Evolutionary conservation across 2,329 filamentous ascomycete genomes (phyloP).

Genomic region (Penicillium sp.): DNA sequence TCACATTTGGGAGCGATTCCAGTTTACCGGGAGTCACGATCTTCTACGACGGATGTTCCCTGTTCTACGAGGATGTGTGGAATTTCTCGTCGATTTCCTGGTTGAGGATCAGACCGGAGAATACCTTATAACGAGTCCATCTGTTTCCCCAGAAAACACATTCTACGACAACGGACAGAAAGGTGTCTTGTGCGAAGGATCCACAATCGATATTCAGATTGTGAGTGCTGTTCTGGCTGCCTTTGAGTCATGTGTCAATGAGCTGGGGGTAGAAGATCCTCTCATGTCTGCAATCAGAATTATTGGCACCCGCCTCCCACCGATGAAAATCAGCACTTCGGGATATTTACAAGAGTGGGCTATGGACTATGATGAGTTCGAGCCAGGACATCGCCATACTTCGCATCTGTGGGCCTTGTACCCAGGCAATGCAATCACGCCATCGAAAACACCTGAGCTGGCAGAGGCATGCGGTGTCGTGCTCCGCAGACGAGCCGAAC

Average conservation of each 20-base stretch:
- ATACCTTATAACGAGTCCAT: conserved; percentile 29
- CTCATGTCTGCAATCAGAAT: conserved; percentile 16
- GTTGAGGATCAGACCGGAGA: conserved; percentile 21
- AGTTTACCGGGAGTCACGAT: conserved; percentile 43
- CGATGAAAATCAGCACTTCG: conserved; percentile 20
- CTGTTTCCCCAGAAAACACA: conserved; percentile 31
- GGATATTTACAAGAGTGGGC: conserved; percentile 36
- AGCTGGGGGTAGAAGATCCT: conserved; percentile 11
- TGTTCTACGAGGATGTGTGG: conserved; percentile 27
- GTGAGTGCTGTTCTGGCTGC: conserved; percentile 41
- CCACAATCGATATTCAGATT: conserved; percentile 50
- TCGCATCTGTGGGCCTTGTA: conserved; percentile 52
- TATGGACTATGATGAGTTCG: conserved; percentile 38
- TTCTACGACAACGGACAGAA: conserved; percentile 25
- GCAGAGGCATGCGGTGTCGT: conserved; percentile 29
- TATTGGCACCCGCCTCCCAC: conserved; percentile 17
- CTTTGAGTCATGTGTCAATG: conserved; percentile 18
- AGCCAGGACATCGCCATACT: conserved; percentile 52
- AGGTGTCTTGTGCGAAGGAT: conserved; percentile 38
- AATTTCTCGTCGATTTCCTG: conserved; percentile 32
- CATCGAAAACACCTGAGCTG: conserved; percentile 31
- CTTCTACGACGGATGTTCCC: conserved; percentile 25
- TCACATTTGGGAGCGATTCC: conserved; percentile 58
- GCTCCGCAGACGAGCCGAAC: conserved; percentile 29
- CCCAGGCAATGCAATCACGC: conserved; percentile 45